A percentile compares a stretch with the other conserved stretches of the same genome.
phyloP scores from a whole-genome alignment of 139 green algal genomes.

The Bryopsis sp. region DNA sequence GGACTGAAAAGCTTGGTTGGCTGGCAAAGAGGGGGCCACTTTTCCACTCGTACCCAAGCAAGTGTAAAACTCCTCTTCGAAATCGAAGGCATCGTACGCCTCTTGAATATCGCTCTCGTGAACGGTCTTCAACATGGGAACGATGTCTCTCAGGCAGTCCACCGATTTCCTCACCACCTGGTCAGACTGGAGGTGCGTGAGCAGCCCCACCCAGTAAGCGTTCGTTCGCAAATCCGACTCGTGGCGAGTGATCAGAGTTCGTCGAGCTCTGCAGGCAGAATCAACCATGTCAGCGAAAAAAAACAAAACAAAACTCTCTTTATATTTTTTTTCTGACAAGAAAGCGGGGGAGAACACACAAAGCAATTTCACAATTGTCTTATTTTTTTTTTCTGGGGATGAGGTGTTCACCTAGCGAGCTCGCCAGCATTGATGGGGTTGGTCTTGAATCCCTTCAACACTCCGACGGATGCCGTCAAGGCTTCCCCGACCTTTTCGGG shows the following conservation, averaged over 20 bases:
- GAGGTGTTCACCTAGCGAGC: too few species aligned
- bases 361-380: conserved; percentile 8
- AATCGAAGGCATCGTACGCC: conserved; percentile 61
- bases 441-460: conserved; percentile 9
- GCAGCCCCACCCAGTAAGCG: conserved; percentile 81
- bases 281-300: conserved; percentile 9
- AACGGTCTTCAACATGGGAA: conserved; percentile 66
- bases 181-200: conserved; percentile 84
- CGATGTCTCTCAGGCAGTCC: conserved; percentile 81
- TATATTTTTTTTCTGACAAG: neutral
- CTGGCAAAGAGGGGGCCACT: neutral
- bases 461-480: conserved; percentile 60
- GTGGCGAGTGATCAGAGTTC: conserved; percentile 86
- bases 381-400: too few species aligned
- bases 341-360: too few species aligned
- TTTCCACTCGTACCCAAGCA: conserved; percentile 69
- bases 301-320: conserved; percentile 9
- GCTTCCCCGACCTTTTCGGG: conserved; percentile 93
- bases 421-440: too few species aligned
- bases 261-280: conserved; percentile 50
- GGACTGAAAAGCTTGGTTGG: too few species aligned
- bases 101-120: conserved; percentile 85
- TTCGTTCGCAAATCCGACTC: conserved; percentile 94
- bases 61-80: conserved; percentile 58
- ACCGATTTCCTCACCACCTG: conserved; percentile 74